These are phyloP conservation scores for Saksenaea vasiformis DNA, from an alignment of 371 early-diverging fungal species.

Conservation along the genomic window DNA sequence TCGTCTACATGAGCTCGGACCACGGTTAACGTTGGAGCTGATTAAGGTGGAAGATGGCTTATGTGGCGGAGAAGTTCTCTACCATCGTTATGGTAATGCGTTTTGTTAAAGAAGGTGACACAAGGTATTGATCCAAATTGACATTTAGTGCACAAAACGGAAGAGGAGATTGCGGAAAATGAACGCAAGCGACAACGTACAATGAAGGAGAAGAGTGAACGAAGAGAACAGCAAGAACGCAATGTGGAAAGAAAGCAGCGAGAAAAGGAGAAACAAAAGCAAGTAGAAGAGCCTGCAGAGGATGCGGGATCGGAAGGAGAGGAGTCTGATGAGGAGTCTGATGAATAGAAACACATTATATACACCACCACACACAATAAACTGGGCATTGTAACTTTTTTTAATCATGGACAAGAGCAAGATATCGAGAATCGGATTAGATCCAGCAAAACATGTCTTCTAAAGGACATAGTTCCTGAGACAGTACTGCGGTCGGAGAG, in stretches of 20 bases:
- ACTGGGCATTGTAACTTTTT: conserved; percentile 7
- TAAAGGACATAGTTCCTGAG: no score
- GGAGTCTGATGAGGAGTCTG: conserved; percentile 12
- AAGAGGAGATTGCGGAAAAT: conserved; percentile 67
- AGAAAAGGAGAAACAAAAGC: conserved; percentile 49
- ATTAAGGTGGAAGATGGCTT: conserved; percentile 92
- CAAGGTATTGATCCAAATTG: not conserved
- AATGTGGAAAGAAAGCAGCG: conserved; percentile 82
- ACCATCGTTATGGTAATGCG: conserved; percentile 68
- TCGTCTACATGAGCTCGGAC: conserved; percentile 89
- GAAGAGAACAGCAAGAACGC: conserved; percentile 77
- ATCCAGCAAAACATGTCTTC: not conserved
- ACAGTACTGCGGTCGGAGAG: no score
- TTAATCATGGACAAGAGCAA: not conserved
- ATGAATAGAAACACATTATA: conserved; percentile 23
- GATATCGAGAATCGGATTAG: not conserved
- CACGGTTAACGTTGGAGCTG: conserved; percentile 85
- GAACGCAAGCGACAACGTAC: conserved; percentile 58
- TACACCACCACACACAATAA: conserved; percentile 22
- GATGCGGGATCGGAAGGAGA: conserved; percentile 6
- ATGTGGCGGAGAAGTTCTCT: conserved; percentile 92
- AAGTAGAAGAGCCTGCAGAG: conserved; percentile 13
- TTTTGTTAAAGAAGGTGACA: not conserved
- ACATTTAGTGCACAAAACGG: conserved; percentile 66
- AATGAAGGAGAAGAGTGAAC: conserved; percentile 62